Evolutionary conservation across 352 stramenopile species (phyloP), one percentile per base, ranked within the genome.

Genomic region (Phytopythium cucurbitacearum): DNA sequence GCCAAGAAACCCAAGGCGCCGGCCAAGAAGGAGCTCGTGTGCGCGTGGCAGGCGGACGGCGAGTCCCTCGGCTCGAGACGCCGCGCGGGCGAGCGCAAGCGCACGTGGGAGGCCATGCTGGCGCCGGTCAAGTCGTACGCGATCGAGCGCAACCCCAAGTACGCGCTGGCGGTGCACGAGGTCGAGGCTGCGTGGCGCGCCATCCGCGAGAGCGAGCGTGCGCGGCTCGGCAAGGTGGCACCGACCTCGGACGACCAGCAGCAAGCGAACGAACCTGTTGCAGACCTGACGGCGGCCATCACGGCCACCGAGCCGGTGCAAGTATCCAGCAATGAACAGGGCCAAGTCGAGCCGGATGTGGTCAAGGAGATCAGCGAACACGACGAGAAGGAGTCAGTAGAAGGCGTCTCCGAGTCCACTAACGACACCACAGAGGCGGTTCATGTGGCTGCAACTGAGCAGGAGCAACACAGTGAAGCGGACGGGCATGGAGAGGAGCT

Each of bases 81-180:
- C 43, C n/a, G 33, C 3, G 40, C 34, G 3, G 69, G 69, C 4
- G 62, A 84, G 2, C 67, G 12, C 0, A 83, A 83, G 64, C 65
- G 78, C 16, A 85, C 76, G 48, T 89, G 76, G 73, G 76, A 89
- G 49, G 79, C 73, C 0, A 79, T 85, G 65, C 66, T 80, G 35
- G 74, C 72, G 1, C 74, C 72, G 0, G 69, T 86, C 15, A 85
- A 73, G 45, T 77, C 70, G 37, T 87, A 85, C 48, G 68, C 73
- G 16, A 88, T 88, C 43, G 75, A 85, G 50, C 59, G 53, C 2
- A 87, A 88, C 44, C 48, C 66, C 4, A 88, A 81, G 51, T 85
- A 89, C 41, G 46, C 44, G 4, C 59, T 73, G 4, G 66, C 67
- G 1, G 67, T 74, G 4, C 38, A 59, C 9, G 49, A 69, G 15